A percentile compares a stretch with the other conserved stretches of the same genome.
Conservation (phyloP, 1,139 yeast genomes). For the Citeromyces hawaiiensis region DNA sequence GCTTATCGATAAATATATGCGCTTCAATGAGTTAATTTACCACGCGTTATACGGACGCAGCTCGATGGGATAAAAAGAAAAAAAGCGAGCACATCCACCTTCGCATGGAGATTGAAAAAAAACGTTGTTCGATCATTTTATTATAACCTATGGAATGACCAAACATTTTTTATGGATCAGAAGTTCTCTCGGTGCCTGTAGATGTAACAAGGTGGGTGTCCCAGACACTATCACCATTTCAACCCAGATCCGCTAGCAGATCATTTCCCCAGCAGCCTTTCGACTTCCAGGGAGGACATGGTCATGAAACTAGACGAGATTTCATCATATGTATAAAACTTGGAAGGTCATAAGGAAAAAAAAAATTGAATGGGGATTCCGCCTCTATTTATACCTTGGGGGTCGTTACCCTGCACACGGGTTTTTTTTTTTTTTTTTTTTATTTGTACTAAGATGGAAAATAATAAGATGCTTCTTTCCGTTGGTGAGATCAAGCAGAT, state of each 20-base stretch:
- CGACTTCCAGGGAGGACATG: slow-evolving; percentile 22
- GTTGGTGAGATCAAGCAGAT: slow-evolving; percentile 21
- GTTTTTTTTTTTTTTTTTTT: slow-evolving; percentile 6
- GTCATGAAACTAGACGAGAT: slow-evolving; percentile 28
- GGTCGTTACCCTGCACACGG: slow-evolving; percentile 5
- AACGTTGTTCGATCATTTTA: background rate
- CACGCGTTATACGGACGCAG: background rate
- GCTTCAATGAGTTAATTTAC: background rate
- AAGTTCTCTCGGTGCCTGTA: background rate
- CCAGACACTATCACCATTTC: slow-evolving; percentile 35
- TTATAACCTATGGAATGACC: background rate
- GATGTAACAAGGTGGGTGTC: background rate
- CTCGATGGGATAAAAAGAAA: background rate
- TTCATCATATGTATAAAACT: slow-evolving; percentile 41
- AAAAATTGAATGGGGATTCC: slow-evolving; percentile 4
- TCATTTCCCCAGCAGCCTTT: slow-evolving; percentile 16
- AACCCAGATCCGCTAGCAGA: slow-evolving; percentile 30
- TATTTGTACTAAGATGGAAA: background rate
- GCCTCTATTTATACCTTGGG: slow-evolving; percentile 6
- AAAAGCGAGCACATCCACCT: background rate
- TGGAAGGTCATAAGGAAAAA: slow-evolving; percentile 18
- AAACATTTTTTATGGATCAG: background rate
- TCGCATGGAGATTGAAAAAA: slow-evolving; percentile 1
- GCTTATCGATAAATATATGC: background rate
- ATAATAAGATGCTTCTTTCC: slow-evolving; percentile 8